Percentiles rank a stretch among this genome's conserved stretches.
Conservation (phyloP, 495 filamentous ascomycete genomes). For the Daldinia vernicosa region DNA sequence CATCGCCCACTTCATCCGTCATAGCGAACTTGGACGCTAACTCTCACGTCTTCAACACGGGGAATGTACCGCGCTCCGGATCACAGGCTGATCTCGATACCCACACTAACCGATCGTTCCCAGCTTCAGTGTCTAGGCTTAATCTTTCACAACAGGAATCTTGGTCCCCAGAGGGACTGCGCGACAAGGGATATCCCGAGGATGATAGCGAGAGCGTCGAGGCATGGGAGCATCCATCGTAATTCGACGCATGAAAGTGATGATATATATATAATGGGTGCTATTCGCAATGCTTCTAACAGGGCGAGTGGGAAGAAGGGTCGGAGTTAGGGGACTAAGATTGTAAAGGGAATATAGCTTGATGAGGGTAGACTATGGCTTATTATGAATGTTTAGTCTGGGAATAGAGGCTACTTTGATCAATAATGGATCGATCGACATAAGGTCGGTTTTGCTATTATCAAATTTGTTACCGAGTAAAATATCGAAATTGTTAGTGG, state of each 20-base stretch:
- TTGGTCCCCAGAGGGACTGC: slow-evolving; percentile 32
- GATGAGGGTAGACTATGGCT: not conserved
- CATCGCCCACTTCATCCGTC: slow-evolving; percentile 45
- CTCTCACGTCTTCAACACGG: slow-evolving; percentile 29
- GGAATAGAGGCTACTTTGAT: not conserved
- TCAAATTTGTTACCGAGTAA: not conserved
- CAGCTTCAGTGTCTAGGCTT: slow-evolving; percentile 8
- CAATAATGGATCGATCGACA: not conserved
- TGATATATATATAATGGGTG: slow-evolving; percentile 18
- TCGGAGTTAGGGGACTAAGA: not conserved
- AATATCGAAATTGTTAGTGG: not conserved
- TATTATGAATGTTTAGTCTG: not conserved
- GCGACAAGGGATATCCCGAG: slow-evolving; percentile 74
- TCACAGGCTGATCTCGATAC: slow-evolving; percentile 44
- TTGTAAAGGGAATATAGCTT: not conserved
- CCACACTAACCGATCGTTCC: slow-evolving; percentile 14
- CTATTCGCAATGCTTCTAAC: slow-evolving; percentile 11
- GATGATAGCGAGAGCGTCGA: slow-evolving; percentile 67
- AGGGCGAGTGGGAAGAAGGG: slow-evolving; percentile 29
- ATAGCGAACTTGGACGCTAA: slow-evolving; percentile 44
- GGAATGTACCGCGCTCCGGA: slow-evolving; percentile 25
- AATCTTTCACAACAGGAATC: slow-evolving; percentile 17
- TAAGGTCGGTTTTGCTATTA: not conserved
- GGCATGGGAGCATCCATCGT: slow-evolving; percentile 57
- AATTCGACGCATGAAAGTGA: slow-evolving; percentile 54